Percentiles rank a stretch among this genome's conserved stretches.
These are phyloP conservation scores for Phytophthora boehmeriae DNA, from an alignment of 352 stramenopile genomes.

Conservation along the genomic window DNA sequence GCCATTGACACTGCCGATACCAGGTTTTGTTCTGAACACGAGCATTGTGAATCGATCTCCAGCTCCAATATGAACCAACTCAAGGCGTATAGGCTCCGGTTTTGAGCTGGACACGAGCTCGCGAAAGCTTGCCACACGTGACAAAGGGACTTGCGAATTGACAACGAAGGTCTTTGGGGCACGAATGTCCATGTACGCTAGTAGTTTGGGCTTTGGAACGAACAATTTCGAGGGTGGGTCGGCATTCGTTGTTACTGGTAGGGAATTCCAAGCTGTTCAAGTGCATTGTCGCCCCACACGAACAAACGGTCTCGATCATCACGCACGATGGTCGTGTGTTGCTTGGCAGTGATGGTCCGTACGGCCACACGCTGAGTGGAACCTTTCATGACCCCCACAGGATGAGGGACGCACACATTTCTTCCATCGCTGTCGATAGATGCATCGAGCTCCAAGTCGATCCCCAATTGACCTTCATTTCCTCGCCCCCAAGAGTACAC, in stretches of 20 bases:
- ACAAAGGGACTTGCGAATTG: constrained; percentile 4
- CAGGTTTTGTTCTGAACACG: constrained; percentile 50
- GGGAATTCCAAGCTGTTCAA: constrained; percentile 41
- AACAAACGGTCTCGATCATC: constrained; percentile 61
- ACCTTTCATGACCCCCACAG: constrained; percentile 21
- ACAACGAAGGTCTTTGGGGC: constrained; percentile 9
- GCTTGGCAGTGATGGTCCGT: constrained; percentile 38
- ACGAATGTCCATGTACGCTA: constrained; percentile 53
- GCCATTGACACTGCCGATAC: constrained; percentile 16
- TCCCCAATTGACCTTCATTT: constrained; percentile 56
- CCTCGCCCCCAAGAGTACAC: constrained; percentile 70
- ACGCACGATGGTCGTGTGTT: constrained; percentile 40
- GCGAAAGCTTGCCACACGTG: constrained; percentile 34
- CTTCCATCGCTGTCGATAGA: constrained; percentile 4
- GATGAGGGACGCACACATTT: constrained; percentile 19
- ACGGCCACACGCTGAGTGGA: constrained; percentile 36
- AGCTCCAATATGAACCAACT: constrained; percentile 41
- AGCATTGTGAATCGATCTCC: constrained; percentile 58
- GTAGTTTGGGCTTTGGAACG: constrained; percentile 37
- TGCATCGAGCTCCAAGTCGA: constrained; percentile 9
- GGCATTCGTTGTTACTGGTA: constrained; percentile 4
- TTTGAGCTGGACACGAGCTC: constrained; percentile 33
- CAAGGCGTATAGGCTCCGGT: constrained; percentile 32
- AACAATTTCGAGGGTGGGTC: constrained; percentile 14
- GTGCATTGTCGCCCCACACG: constrained; percentile 52